Percentiles rank a stretch among this genome's conserved stretches.
Conservation (phyloP, 768 basidiomycete genomes). For the Fistulinella prunicolor region DNA sequence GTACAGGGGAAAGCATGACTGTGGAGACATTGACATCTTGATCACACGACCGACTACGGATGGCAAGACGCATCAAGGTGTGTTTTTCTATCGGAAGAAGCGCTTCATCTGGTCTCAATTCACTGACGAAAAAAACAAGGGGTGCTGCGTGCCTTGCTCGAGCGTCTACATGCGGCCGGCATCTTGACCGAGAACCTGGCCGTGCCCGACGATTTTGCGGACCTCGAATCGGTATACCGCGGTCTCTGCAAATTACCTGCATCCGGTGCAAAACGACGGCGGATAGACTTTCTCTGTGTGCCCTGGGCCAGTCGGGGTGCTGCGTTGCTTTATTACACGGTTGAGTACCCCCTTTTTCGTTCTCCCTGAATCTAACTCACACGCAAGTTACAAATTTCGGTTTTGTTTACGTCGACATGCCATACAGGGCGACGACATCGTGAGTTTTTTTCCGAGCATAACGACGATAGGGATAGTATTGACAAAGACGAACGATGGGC, state of each 20-base stretch:
- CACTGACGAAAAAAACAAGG: constrained; percentile 36
- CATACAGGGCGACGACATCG: constrained; percentile 84
- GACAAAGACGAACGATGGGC: too few species aligned
- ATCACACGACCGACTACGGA: constrained; percentile 74
- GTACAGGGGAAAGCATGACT: constrained; percentile 69
- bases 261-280: constrained; percentile 47
- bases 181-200: constrained; percentile 83
- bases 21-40: constrained; percentile 90
- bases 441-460: constrained; percentile 38
- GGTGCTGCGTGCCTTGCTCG: constrained; percentile 57
- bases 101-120: too few species aligned
- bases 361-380: not conserved
- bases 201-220: constrained; percentile 61
- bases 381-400: too few species aligned
- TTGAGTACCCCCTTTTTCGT: constrained; percentile 20
- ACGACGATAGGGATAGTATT: too few species aligned
- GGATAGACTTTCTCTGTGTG: constrained; percentile 84
- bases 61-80: constrained; percentile 72
- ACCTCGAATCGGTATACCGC: constrained; percentile 75
- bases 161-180: constrained; percentile 48
- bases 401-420: not conserved
- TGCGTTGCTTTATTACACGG: constrained; percentile 90
- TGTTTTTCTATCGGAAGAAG: constrained; percentile 8
- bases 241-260: constrained; percentile 68
- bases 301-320: constrained; percentile 80